A percentile compares a stretch with the other conserved stretches of the same genome.
Evolutionary conservation across 495 filamentous ascomycete species (phyloP).

Genomic region (Penicillium simplicissimum): DNA sequence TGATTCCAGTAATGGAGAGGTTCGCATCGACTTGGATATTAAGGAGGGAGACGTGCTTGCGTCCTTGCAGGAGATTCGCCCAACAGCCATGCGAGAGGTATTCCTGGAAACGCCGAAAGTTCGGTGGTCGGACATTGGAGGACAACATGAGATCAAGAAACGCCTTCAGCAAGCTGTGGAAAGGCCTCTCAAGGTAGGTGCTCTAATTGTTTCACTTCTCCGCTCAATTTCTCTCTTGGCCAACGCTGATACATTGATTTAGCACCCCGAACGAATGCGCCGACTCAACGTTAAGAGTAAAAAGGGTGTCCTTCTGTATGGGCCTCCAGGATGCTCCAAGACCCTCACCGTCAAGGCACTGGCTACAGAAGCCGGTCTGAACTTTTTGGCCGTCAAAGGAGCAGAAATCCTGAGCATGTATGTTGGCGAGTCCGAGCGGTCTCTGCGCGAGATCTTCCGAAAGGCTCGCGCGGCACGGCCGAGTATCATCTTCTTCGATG

Average conservation of each 20-base stretch:
- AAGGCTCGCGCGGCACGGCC: constrained; percentile 84
- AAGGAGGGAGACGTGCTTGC: constrained; percentile 52
- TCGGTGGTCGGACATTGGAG: constrained; percentile 87
- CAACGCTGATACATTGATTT: constrained; percentile 12
- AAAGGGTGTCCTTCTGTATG: constrained; percentile 88
- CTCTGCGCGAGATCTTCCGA: constrained; percentile 82
- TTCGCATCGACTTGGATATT: constrained; percentile 30
- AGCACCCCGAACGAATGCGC: constrained; percentile 61
- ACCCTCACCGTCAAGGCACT: constrained; percentile 91
- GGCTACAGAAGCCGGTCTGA: constrained; percentile 87
- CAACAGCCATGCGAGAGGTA: constrained; percentile 88
- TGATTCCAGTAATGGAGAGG: constrained; percentile 10
- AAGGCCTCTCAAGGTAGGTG: constrained; percentile 61
- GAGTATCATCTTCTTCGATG: constrained; percentile 97
- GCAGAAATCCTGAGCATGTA: constrained; percentile 96
- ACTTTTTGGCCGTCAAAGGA: constrained; percentile 96
- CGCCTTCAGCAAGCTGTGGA: constrained; percentile 63
- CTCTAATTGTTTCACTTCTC: background rate
- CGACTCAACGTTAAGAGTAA: constrained; percentile 63
- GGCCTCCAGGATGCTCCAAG: constrained; percentile 94
- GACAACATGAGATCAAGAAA: constrained; percentile 78
- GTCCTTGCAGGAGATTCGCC: constrained; percentile 61
- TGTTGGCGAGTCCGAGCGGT: constrained; percentile 92
- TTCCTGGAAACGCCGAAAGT: constrained; percentile 86
- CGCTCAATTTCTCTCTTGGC: background rate